Evolutionary conservation across 805 yeast species (phyloP), one percentile per base, ranked within the genome.

Genomic region (Metschnikowia dekortorum): DNA sequence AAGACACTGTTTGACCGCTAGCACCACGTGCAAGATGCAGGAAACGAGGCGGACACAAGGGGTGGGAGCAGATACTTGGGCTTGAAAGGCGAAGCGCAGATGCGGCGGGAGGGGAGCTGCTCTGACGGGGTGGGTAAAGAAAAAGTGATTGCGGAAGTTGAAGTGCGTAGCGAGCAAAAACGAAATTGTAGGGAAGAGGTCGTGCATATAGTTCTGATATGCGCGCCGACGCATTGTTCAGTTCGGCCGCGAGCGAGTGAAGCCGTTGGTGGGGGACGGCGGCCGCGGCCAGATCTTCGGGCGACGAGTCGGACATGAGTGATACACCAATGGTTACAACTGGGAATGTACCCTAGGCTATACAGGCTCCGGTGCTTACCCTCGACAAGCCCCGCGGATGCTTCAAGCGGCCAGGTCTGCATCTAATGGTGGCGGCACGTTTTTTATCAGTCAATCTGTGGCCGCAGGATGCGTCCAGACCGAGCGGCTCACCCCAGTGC

Each of bases 161-260:
- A 39, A 34, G 38, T 42, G 38, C 45, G 45, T 32, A 42, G 18
- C 45, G 45, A 42, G 45, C 45, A 42, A 42, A 42, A 34, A 38
- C 45, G 45, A 38, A 42, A 42, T 33, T 42, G 34, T 42, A 33
- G 30, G 34, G 34, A 33, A 11, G n/a, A 7, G 29, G 8, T 4
- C 46, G 40, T 44, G 46, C 40, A 44, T 16, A 35, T 31, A 26
- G 30, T 7, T 3, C 46, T 8, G n/a, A 5, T 28, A 16, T 35
- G 46, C 46, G 46, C 46, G 46, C 46, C 18, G 26, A 18, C 3
- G 33, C 46, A 37, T 34, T 28, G 46, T 36, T 8, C 45, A 31
- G 16, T n/a, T 34, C 16, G 31, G 30, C 46, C 46, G 46, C 39
- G 34, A 44, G 40, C 16, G 43, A 29, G 30, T 33, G 22, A n/a